phyloP scores from a whole-genome alignment of 306 rosid species.

The Herpetospermum pedunculosum region DNA sequence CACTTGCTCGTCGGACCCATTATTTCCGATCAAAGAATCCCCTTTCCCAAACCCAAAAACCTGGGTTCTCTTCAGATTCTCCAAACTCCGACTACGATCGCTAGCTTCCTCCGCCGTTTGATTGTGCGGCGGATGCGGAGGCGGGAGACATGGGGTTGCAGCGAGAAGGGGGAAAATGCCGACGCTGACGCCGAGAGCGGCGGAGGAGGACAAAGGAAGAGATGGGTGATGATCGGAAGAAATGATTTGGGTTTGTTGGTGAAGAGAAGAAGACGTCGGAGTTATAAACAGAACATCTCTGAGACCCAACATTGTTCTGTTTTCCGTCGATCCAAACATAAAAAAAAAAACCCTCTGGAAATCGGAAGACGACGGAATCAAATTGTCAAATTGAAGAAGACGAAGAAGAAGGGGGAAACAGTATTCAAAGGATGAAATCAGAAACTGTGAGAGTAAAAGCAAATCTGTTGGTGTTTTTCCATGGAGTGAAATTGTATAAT shows the following conservation, averaged over 20 bases:
- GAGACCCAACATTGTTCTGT: conserved; percentile 51
- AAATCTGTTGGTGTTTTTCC: not conserved
- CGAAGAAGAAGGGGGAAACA: no score
- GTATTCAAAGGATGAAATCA: not conserved
- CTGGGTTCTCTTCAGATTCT: conserved; percentile 37
- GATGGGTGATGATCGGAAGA: conserved; percentile 33
- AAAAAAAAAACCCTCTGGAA: no score
- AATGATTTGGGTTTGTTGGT: conserved; percentile 43
- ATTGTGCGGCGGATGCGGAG: conserved; percentile 10
- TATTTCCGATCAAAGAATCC: not conserved
- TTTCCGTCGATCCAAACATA: not conserved
- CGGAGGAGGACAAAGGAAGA: conserved; percentile 31
- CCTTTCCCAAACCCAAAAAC: conserved; percentile 19
- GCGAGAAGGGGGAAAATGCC: conserved; percentile 71
- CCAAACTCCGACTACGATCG: conserved; percentile 16
- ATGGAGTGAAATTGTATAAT: not conserved
- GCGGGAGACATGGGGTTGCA: conserved; percentile 32
- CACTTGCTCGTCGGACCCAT: not conserved
- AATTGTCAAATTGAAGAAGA: not conserved
- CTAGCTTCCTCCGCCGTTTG: conserved; percentile 9
- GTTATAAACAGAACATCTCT: conserved; percentile 65
- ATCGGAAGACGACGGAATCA: not conserved
- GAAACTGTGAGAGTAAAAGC: not conserved
- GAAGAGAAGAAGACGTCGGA: conserved; percentile 38
- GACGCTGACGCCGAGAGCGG: conserved; percentile 66